Evolutionary conservation across 1,284 basidiomycete genomes (phyloP), one percentile per base, ranked within the genome.

Genomic region (Cutaneotrichosporon spelunceum): DNA sequence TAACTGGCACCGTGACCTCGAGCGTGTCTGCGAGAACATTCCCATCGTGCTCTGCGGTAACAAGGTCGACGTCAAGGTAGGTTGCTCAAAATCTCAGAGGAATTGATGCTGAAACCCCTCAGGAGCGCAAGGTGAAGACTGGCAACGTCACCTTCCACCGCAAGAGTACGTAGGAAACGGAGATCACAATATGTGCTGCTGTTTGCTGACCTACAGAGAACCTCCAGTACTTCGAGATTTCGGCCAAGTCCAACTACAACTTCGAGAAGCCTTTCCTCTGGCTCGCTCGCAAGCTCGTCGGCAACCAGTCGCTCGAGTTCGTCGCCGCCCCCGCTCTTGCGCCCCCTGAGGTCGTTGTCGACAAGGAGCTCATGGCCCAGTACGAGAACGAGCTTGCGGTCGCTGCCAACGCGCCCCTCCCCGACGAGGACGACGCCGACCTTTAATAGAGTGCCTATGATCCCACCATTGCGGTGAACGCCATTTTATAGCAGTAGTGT

Each of bases 211-310:
- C 19, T 13, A 21, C 61, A 77, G 76, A 99, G 87, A 98, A 96
- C 83, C 86, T 99, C 63, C 96, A 99, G 81, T 99, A 99, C 85
- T 99, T 95, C 79, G 96, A 99, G 79, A 99, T 99, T 75, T 98
- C 94, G 6, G 96, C 96, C 68, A 99, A 99, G 83, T 97, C 93
- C 58, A 99, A 99, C 86, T 99, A 99, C 83, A 99, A 99, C 86
- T 99, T 99, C 78, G 96, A 99, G 83, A 98, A 99, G 82, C 96
- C 96, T 55, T 99, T 99, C 92, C 86, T 99, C 68, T 99, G 96
- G 96, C 85, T 99, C 76, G 95, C 93, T 59, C 87, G 94, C 82
- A 99, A 99, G 84, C 85, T 99, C 66, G 93, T 95, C 70, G 96
- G 92, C 66, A 97, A 97, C 83, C 83, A 88, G 56, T 69, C 82